These are phyloP conservation scores for Talaromyces sp. DNA, from an alignment of 2,329 filamentous ascomycete species.

Conservation along the genomic window DNA sequence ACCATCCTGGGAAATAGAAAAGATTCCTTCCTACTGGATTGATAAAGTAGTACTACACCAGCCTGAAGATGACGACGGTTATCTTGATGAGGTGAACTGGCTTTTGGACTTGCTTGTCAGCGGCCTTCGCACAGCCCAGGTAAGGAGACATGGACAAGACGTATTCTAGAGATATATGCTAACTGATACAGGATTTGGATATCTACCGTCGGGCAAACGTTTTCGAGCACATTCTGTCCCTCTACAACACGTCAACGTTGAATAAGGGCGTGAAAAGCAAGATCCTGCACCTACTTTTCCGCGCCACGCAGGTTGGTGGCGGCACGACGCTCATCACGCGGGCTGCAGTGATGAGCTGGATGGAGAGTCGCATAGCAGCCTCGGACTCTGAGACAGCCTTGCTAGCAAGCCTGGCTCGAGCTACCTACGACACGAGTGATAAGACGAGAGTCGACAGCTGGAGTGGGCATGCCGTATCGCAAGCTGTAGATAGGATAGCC, in stretches of 20 bases:
- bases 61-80: conserved; percentile 66
- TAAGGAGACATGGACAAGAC: conserved; percentile 26
- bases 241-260: conserved; percentile 64
- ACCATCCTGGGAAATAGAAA: conserved; percentile 64
- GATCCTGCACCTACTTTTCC: conserved; percentile 58
- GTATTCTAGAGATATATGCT: background rate
- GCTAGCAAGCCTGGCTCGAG: conserved; percentile 52
- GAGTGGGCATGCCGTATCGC: conserved; percentile 51
- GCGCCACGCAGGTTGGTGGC: conserved; percentile 63
- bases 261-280: conserved; percentile 56
- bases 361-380: conserved; percentile 55
- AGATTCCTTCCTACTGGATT: conserved; percentile 55
- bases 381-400: conserved; percentile 39
- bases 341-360: conserved; percentile 69
- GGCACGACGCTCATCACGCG: conserved; percentile 77
- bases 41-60: conserved; percentile 69
- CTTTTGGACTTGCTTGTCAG: conserved; percentile 66
- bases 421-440: conserved; percentile 62
- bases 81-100: conserved; percentile 70
- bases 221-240: conserved; percentile 68
- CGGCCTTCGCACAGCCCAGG: conserved; percentile 52
- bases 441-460: conserved; percentile 60
- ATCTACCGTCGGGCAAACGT: conserved; percentile 54
- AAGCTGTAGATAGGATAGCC: conserved; percentile 22
- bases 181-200: conserved; percentile 36